Percentiles rank a stretch among this genome's conserved stretches.
Evolutionary conservation across 192 early-diverging fungal genomes (phyloP).

Genomic region (Coemansia sp.): DNA sequence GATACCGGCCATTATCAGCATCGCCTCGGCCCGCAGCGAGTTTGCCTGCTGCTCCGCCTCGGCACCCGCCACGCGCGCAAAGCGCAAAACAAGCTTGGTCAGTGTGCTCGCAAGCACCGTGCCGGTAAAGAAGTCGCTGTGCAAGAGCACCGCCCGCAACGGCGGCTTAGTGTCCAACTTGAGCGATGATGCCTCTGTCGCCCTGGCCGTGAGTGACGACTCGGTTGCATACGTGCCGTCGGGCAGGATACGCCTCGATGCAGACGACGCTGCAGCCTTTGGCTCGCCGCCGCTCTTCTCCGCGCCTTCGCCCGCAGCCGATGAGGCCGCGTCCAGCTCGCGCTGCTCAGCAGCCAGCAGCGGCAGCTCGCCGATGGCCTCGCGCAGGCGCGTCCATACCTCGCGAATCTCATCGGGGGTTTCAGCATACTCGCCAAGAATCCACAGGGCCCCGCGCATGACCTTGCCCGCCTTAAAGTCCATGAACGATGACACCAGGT

Average conservation of each 20-base stretch:
- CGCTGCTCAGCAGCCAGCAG: slow-evolving; percentile 92
- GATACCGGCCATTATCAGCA: slow-evolving; percentile 97
- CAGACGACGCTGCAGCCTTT: slow-evolving; percentile 30
- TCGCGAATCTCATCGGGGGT: slow-evolving; percentile 77
- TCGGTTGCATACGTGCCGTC: slow-evolving; percentile 99
- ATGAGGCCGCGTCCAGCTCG: slow-evolving; percentile 67
- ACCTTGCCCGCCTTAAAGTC: slow-evolving; percentile 93
- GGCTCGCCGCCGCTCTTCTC: slow-evolving; percentile 18
- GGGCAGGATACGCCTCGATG: slow-evolving; percentile 76
- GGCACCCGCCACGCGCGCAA: slow-evolving; percentile 28
- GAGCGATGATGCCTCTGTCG: slow-evolving; percentile 29
- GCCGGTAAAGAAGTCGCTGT: slow-evolving; percentile 92
- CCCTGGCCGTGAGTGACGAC: slow-evolving; percentile 70
- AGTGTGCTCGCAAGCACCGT: slow-evolving; percentile 86
- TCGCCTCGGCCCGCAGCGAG: slow-evolving; percentile 88
- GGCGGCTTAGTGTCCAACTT: slow-evolving; percentile 54
- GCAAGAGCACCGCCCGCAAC: slow-evolving; percentile 71
- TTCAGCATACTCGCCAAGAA: slow-evolving; percentile 93
- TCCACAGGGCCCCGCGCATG: slow-evolving; percentile 96
- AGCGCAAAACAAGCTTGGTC: slow-evolving; percentile 88
- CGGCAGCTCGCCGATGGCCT: slow-evolving; percentile 88
- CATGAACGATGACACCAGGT: slow-evolving; percentile 77
- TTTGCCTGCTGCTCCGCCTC: slow-evolving; percentile 56
- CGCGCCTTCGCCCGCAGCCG: slow-evolving; percentile 47
- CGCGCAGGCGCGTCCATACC: slow-evolving; percentile 78